phyloP scores from a whole-genome alignment of 768 basidiomycete genomes.

The Calvatia gigantea region DNA sequence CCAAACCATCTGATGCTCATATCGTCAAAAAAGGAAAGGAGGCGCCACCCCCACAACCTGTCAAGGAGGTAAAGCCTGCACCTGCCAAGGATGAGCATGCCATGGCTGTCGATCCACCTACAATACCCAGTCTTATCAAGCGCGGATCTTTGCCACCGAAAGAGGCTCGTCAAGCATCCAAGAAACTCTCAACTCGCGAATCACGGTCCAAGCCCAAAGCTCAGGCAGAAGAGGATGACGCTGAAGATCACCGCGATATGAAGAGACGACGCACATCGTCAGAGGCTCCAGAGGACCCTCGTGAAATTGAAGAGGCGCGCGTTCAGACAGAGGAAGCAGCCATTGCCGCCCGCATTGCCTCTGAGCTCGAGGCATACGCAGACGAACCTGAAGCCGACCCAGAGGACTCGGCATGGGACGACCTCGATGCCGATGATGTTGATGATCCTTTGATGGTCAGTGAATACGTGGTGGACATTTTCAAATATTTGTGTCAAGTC shows the following conservation, averaged over 20 bases:
- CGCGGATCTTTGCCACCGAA: slow-evolving; percentile 34
- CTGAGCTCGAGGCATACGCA: slow-evolving; percentile 48
- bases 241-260: slow-evolving; percentile 54
- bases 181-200: background rate
- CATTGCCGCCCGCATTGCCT: slow-evolving; percentile 38
- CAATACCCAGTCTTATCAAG: slow-evolving; percentile 37
- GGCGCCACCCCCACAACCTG: slow-evolving; percentile 13
- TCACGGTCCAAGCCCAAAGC: slow-evolving; percentile 1
- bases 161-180: slow-evolving; percentile 15
- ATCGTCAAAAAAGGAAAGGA: slow-evolving; percentile 20
- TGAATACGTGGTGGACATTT: slow-evolving; percentile 94
- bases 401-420: slow-evolving; percentile 72
- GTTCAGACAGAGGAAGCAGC: slow-evolving; percentile 44
- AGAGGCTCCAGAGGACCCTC: slow-evolving; percentile 53
- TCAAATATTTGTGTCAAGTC: slow-evolving; percentile 83
- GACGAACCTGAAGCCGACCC: slow-evolving; percentile 65
- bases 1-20: slow-evolving; percentile 22
- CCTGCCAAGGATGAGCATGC: slow-evolving; percentile 43
- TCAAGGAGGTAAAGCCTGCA: slow-evolving; percentile 27
- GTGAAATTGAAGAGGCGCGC: slow-evolving; percentile 28
- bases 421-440: slow-evolving; percentile 87
- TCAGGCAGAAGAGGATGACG: slow-evolving; percentile 35
- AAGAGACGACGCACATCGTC: slow-evolving; percentile 77
- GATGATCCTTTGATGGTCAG: slow-evolving; percentile 97
- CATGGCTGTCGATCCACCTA: slow-evolving; percentile 47